Base-by-base conservation (phyloP, 345 rosid genomes). In the Orychophragmus violaceus region DNA sequence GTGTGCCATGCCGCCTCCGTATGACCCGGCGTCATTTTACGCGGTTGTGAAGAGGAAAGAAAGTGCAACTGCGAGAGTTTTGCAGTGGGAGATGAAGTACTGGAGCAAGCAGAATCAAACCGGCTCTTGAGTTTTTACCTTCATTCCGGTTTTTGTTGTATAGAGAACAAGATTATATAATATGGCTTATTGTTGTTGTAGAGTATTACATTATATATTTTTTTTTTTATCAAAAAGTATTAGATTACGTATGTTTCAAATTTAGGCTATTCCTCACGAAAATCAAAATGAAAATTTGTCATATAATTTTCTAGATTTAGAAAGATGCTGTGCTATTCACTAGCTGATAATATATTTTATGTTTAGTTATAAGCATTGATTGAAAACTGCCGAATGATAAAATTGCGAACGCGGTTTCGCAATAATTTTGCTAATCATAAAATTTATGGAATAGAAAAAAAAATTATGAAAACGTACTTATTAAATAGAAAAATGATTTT, bases 1-100 rank as follows among this genome's bases (percentile, higher is more conserved):
- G 0, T 90, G 97, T 77, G 17, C 62, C 21, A 42, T 90, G 79
- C 81, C 88, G 5, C 82, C 85, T 24, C 86, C 94, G 1, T 84
- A 82, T 29, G 85, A 87, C 56, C 84, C 88, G 1, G 60, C 78
- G 0, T 81, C 82, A n/a, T 78, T 81, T 39, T 8, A 71, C 17
- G 13, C 48, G 1, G 21, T 80, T 57, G 56, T 66, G 37, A 46
- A 48, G 24, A 82, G 75, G 28, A 82, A 78, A 59, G 82, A 66
- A 56, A 67, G 68, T 44, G 35, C 68, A 2, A 3, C 16, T 42
- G 25, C 0, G 68, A 67, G 73, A 53, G 67, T 67, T 8, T 27
- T 76, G 18, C 67, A 32, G 2, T 81, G 83, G 92, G 85, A 84
- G 70, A 75, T 19, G 59, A 69, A 70, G 44, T 82, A 74, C 62